phyloP scores from a whole-genome alignment of 2,329 filamentous ascomycete genomes.

The Colletotrichum gloeosporioides region DNA sequence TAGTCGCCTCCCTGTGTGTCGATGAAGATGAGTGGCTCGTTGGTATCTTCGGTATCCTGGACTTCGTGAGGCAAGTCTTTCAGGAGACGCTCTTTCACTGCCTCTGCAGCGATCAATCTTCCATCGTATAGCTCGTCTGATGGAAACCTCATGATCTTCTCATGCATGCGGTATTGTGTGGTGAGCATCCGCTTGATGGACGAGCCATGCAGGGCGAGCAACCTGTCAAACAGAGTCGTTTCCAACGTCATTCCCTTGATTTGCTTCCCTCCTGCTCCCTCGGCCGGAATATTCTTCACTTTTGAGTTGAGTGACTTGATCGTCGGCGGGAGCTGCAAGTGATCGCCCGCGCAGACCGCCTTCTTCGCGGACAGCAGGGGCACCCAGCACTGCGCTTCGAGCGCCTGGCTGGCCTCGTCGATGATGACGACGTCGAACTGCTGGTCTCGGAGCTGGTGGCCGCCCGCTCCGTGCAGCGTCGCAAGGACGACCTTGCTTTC shows the following conservation, averaged over 20 bases:
- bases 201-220: constrained; percentile 81
- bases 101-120: constrained; percentile 80
- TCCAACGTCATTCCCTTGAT: constrained; percentile 72
- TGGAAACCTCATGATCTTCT: constrained; percentile 93
- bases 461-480: constrained; percentile 90
- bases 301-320: constrained; percentile 79
- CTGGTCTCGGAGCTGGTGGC: constrained; percentile 79
- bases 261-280: constrained; percentile 37
- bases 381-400: constrained; percentile 98
- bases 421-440: constrained; percentile 93
- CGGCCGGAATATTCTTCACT: constrained; percentile 35
- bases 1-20: constrained; percentile 97
- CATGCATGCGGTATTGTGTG: constrained; percentile 98
- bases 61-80: constrained; percentile 81
- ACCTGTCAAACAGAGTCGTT: constrained; percentile 89
- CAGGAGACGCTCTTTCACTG: constrained; percentile 77
- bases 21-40: constrained; percentile 87
- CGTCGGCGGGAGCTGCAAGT: constrained; percentile 91
- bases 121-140: constrained; percentile 87
- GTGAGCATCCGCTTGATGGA: constrained; percentile 93
- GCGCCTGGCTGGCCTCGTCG: constrained; percentile 93
- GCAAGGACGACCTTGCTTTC: constrained; percentile 88
- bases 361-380: constrained; percentile 81
- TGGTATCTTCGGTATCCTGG: constrained; percentile 82
- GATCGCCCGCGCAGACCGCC: constrained; percentile 90